phyloP scores from a whole-genome alignment of 495 filamentous ascomycete species.

The Penicillium bovifimosum region DNA sequence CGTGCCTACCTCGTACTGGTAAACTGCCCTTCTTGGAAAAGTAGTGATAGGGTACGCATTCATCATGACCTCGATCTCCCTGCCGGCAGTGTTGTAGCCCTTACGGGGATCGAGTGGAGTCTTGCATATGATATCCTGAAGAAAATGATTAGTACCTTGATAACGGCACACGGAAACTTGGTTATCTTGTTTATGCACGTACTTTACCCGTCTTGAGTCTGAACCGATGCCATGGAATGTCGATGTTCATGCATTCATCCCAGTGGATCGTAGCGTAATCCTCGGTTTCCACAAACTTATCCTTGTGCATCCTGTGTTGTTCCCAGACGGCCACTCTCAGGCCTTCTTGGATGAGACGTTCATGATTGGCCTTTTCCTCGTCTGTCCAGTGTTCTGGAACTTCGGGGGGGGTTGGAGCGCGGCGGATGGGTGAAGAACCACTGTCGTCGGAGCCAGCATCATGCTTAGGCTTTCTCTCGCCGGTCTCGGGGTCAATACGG shows the following conservation, averaged over 20 bases:
- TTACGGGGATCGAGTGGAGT: background rate
- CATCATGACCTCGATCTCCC: constrained; percentile 50
- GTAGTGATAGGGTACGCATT: constrained; percentile 69
- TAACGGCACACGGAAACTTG: background rate
- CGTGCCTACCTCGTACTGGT: constrained; percentile 78
- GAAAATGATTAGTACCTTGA: background rate
- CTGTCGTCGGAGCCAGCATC: background rate
- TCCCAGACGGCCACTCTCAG: background rate
- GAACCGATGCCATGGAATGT: constrained; percentile 7
- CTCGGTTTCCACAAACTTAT: background rate
- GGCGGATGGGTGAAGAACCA: constrained; percentile 1
- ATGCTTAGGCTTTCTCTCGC: background rate
- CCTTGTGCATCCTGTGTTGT: background rate
- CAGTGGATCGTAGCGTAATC: background rate
- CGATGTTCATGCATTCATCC: constrained; percentile 5
- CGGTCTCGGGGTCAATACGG: background rate
- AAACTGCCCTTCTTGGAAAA: constrained; percentile 51
- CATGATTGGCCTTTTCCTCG: background rate
- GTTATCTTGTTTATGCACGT: constrained; percentile 26
- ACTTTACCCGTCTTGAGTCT: background rate
- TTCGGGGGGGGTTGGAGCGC: background rate
- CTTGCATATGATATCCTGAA: background rate
- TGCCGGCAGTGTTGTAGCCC: constrained; percentile 54
- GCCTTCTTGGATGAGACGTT: background rate
- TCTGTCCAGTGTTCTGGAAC: background rate